Evolutionary conservation across 805 yeast genomes (phyloP).

Genomic region (Suhomyces faveliae): DNA sequence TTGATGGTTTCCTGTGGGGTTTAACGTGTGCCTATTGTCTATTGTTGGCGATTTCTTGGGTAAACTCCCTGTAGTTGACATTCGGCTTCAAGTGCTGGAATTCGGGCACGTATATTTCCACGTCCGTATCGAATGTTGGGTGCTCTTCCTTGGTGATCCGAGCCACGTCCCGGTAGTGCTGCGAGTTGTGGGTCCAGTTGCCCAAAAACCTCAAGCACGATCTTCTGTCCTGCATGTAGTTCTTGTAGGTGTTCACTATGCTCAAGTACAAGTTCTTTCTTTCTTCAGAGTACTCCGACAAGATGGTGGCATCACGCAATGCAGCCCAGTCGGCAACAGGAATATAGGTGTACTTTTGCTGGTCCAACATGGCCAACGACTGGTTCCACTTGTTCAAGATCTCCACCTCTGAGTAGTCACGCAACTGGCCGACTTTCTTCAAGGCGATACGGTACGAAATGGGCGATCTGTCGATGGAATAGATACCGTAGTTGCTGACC

Average conservation of each 20-base stretch:
- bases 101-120: slow-evolving; percentile 21
- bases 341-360: slow-evolving; percentile 53
- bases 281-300: slow-evolving; percentile 39
- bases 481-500: slow-evolving; percentile 56
- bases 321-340: slow-evolving; percentile 88
- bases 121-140: slow-evolving; percentile 16
- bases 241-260: slow-evolving; percentile 45
- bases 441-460: slow-evolving; percentile 71
- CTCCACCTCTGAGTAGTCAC: slow-evolving; percentile 47
- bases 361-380: slow-evolving; percentile 46
- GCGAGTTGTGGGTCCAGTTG: slow-evolving; percentile 30
- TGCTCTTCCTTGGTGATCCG: slow-evolving; percentile 22
- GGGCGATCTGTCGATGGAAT: slow-evolving; percentile 58
- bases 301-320: slow-evolving; percentile 70
- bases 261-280: slow-evolving; percentile 56
- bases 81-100: slow-evolving; percentile 27
- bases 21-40: too few species aligned
- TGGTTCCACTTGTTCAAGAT: slow-evolving; percentile 59
- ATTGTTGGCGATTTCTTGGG: slow-evolving; percentile 16
- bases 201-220: slow-evolving; percentile 30
- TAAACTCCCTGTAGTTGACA: slow-evolving; percentile 25
- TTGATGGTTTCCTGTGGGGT: too few species aligned
- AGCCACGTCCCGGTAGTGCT: slow-evolving; percentile 19
- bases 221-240: slow-evolving; percentile 39
- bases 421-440: slow-evolving; percentile 69